Conservation (phyloP, 1,284 basidiomycete genomes). For the Puccinia horiana region DNA sequence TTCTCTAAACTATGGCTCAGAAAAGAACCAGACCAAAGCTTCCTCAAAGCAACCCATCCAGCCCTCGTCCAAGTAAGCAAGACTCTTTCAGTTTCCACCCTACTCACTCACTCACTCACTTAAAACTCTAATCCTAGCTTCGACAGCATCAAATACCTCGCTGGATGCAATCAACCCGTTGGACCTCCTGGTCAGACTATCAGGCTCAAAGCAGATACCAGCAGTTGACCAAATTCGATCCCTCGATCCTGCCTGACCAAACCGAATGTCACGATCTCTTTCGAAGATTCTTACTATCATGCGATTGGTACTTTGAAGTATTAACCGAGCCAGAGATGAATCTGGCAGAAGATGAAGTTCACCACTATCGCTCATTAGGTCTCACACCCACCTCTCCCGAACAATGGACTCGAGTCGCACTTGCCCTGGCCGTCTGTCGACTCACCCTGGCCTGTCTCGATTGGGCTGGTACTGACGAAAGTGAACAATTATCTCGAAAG, state of each 20-base stretch:
- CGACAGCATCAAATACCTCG: conserved; percentile 12
- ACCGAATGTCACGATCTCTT: conserved; percentile 32
- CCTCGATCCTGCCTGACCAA: conserved; percentile 15
- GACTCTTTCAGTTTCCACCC: too few relatives aligned
- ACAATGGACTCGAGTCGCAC: conserved; percentile 29
- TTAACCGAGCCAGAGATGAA: conserved; percentile 19
- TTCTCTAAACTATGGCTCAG: conserved; percentile 47
- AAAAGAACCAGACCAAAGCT: conserved; percentile 41
- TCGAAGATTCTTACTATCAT: neutral
- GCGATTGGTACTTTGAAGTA: conserved; percentile 46
- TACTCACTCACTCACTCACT: too few relatives aligned
- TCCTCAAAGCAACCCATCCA: conserved; percentile 38
- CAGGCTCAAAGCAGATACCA: conserved; percentile 25
- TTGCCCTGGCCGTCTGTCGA: conserved; percentile 34
- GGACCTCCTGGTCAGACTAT: conserved; percentile 24
- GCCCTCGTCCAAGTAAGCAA: conserved; percentile 24
- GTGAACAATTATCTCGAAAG: conserved; percentile 20
- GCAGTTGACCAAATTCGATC: conserved; percentile 29
- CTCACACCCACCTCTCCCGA: conserved; percentile 25
- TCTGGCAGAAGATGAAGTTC: conserved; percentile 1
- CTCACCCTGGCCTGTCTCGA: conserved; percentile 38
- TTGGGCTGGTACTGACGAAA: conserved; percentile 30
- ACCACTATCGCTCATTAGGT: conserved; percentile 18
- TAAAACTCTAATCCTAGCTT: conserved; percentile 6
- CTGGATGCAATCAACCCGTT: conserved; percentile 15